Percentiles rank a stretch among this genome's conserved stretches.
These are phyloP conservation scores for Triangularia setosa DNA, from an alignment of 2,329 filamentous ascomycete genomes.

Conservation along the genomic window DNA sequence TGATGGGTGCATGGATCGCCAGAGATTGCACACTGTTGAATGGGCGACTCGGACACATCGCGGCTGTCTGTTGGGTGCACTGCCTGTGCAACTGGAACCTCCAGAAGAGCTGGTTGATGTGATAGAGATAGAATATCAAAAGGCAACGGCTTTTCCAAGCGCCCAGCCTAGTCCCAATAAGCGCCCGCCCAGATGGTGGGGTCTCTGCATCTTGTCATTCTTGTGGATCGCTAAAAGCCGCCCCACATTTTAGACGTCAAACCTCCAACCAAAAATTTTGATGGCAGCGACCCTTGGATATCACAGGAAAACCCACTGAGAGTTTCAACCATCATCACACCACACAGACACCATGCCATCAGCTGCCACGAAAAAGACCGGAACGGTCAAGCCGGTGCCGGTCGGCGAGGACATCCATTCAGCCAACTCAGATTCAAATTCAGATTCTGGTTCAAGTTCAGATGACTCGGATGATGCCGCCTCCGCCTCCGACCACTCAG, in stretches of 20 bases:
- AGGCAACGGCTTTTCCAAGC: slow-evolving; percentile 5
- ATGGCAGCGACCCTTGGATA: slow-evolving; percentile 1
- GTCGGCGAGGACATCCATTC: slow-evolving; percentile 9
- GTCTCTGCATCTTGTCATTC: not conserved
- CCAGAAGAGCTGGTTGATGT: not conserved
- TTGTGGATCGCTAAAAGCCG: slow-evolving; percentile 8
- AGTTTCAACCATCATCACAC: not conserved
- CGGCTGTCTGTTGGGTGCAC: not conserved
- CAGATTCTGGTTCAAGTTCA: slow-evolving; percentile 17
- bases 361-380: not conserved
- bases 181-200: slow-evolving; percentile 6
- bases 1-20: not conserved
- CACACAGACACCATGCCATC: slow-evolving; percentile 17
- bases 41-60: not conserved
- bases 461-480: slow-evolving; percentile 21
- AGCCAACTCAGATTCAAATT: slow-evolving; percentile 14
- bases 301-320: no score
- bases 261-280: slow-evolving; percentile 4
- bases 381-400: not conserved
- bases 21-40: not conserved
- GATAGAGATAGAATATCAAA: not conserved
- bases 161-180: slow-evolving; percentile 2
- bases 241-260: not conserved
- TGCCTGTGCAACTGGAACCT: not conserved
- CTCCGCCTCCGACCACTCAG: slow-evolving; percentile 6